Base-by-base conservation (phyloP, 768 basidiomycete species). In the Gymnopilus dilepis region DNA sequence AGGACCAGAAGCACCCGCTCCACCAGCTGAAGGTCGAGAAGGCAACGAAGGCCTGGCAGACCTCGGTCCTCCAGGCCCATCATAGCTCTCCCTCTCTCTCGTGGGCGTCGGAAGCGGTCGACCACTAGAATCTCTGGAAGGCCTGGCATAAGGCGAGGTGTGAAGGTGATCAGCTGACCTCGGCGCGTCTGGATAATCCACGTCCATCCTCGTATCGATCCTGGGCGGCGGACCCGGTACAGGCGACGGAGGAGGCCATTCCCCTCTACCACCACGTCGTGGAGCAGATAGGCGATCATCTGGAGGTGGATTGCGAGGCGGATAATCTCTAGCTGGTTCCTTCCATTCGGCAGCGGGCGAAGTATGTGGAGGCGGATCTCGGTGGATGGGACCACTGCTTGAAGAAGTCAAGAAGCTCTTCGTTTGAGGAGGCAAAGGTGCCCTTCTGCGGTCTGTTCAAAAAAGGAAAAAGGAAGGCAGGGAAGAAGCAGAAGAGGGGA, bases 391-490 rank as follows among this genome's bases (percentile, higher is more conserved):
- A 31, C 59, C 59, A 41, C 34, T 59, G 8, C 15, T 19, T 21
- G 52, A 50, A 12, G 62, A 62, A 8, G 63, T 41, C 28, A 55
- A 40, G 24, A 80, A 84, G 6, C 75, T 74, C 19, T 72, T 67
- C 4, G 67, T 64, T 68, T 85, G 83, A 11, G 82, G 78, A 2
- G 82, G 82, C 11, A 85, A 71, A 0, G 82, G 83, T 0, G 63
- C 67, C 55, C 83, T 74, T 62, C 72, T 78, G 15, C 75, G 80
- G 70, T 73, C 76, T 80, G 70, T 56, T 50, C 21, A 56, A 53
- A 22, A 37, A 37, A n/a, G 59, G 26, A 28, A 37, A 53, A 63
- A 51, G 58, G 58, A 8, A 53, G 53, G 43, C 31, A 21, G 40
- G 38, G 50, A 63, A 42, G 37, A 60, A 45, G 50, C 63, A 42